Evolutionary conservation across 2,329 filamentous ascomycete genomes (phyloP).

Genomic region (Colletotrichum sp.): DNA sequence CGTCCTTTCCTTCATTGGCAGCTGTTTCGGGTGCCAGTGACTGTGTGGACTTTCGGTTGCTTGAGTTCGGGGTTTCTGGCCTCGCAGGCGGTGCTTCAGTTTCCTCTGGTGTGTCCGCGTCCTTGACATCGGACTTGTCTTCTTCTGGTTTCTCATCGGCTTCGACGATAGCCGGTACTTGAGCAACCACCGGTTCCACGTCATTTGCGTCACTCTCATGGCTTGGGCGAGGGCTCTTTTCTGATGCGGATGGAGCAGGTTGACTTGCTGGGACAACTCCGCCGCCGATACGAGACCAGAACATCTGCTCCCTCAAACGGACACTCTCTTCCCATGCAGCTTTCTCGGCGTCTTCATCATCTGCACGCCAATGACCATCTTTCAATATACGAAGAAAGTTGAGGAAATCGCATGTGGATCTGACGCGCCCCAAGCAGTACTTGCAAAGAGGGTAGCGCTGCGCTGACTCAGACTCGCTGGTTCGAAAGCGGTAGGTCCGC

Average conservation of each 20-base stretch:
- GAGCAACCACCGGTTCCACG: neutral
- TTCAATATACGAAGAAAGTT: slow-evolving; percentile 90
- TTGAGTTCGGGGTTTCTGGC: slow-evolving; percentile 2
- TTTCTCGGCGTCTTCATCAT: slow-evolving; percentile 83
- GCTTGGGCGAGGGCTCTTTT: slow-evolving; percentile 21
- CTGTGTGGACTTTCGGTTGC: neutral
- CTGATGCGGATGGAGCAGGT: slow-evolving; percentile 19
- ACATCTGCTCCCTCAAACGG: slow-evolving; percentile 89
- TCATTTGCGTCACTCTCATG: slow-evolving; percentile 13
- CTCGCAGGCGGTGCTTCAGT: neutral
- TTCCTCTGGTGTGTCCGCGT: neutral
- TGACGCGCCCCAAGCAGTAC: slow-evolving; percentile 83
- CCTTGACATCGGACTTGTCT: neutral
- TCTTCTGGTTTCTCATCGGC: neutral
- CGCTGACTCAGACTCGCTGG: slow-evolving; percentile 83
- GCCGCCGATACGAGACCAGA: slow-evolving; percentile 92
- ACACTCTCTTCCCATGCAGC: slow-evolving; percentile 95
- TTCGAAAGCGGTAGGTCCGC: slow-evolving; percentile 86
- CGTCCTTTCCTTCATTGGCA: neutral
- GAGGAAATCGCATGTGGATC: slow-evolving; percentile 90
- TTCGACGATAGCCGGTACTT: neutral
- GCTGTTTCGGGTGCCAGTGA: neutral
- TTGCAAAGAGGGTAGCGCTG: slow-evolving; percentile 89
- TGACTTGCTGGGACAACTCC: slow-evolving; percentile 76
- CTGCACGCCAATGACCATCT: slow-evolving; percentile 88